phyloP scores from a whole-genome alignment of 805 yeast species.

The Suhomyces emberorum region DNA sequence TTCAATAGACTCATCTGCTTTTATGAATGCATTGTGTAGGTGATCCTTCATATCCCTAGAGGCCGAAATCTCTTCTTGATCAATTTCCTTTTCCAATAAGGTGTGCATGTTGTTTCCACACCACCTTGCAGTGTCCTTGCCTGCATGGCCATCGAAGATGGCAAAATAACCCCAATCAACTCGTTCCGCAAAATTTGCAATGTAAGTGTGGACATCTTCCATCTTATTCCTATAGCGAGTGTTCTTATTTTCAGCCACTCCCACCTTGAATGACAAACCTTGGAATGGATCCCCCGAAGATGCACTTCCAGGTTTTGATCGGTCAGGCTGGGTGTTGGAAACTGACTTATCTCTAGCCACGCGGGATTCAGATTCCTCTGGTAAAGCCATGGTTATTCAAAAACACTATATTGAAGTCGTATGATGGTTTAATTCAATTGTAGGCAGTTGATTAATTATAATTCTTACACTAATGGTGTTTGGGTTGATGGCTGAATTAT shows the following conservation, averaged over 20 bases:
- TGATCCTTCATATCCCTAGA: constrained; percentile 56
- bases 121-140: constrained; percentile 89
- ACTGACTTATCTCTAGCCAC: no score
- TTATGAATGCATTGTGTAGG: constrained; percentile 64
- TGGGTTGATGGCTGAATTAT: no score
- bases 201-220: constrained; percentile 96
- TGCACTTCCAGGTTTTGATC: constrained; percentile 1
- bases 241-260: constrained; percentile 90
- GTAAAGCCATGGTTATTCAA: constrained; percentile 8
- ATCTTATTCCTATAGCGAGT: constrained; percentile 75
- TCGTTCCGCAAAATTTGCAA: constrained; percentile 87
- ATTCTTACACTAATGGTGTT: no score
- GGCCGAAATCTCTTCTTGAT: constrained; percentile 6
- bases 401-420: no score
- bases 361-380: no score
- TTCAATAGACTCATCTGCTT: constrained; percentile 69
- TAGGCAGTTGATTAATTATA: no score
- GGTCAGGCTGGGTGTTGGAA: no score
- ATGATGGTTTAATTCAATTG: no score
- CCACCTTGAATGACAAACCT: constrained; percentile 73
- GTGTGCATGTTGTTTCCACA: constrained; percentile 84
- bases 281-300: constrained; percentile 41
- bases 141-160: constrained; percentile 96
- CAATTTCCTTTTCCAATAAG: constrained; percentile 56
- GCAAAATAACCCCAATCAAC: constrained; percentile 95